Conservation (phyloP, 208 protist genomes). For the Trypanosomatidae sp. region DNA sequence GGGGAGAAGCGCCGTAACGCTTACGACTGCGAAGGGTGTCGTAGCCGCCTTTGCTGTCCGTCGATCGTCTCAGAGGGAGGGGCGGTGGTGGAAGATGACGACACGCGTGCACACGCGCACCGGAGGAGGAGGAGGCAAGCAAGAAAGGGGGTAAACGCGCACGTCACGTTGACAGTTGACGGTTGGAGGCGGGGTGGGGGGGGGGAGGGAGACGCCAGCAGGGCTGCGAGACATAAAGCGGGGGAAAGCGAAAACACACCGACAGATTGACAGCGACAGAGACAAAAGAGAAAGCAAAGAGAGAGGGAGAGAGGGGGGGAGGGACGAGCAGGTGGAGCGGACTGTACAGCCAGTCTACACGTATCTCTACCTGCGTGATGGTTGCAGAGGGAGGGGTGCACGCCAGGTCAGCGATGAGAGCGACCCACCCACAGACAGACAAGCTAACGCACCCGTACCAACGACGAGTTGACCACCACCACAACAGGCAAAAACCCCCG, state of each 20-base stretch:
- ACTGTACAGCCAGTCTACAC: neutral
- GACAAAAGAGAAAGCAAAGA: neutral
- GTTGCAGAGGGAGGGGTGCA: neutral
- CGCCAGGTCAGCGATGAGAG: neutral
- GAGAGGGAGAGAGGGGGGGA: conserved; percentile 13
- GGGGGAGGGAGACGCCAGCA: neutral
- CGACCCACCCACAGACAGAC: neutral
- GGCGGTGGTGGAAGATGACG: too few species aligned
- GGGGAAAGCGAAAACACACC: neutral
- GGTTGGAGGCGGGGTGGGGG: neutral
- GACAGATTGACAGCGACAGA: neutral
- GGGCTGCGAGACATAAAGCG: neutral
- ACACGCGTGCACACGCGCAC: neutral
- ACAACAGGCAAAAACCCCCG: too few species aligned
- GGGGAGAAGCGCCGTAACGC: too few species aligned
- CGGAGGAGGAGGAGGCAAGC: neutral
- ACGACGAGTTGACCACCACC: neutral
- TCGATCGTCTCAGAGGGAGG: too few species aligned
- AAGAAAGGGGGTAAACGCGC: neutral
- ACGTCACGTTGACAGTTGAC: neutral
- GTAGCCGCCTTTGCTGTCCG: too few species aligned
- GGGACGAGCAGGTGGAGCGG: neutral
- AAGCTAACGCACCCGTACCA: neutral
- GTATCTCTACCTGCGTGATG: neutral
- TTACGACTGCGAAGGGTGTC: too few species aligned